Evolutionary conservation across 345 rosid genomes (phyloP).

Genomic region (Moringa oleifera): DNA sequence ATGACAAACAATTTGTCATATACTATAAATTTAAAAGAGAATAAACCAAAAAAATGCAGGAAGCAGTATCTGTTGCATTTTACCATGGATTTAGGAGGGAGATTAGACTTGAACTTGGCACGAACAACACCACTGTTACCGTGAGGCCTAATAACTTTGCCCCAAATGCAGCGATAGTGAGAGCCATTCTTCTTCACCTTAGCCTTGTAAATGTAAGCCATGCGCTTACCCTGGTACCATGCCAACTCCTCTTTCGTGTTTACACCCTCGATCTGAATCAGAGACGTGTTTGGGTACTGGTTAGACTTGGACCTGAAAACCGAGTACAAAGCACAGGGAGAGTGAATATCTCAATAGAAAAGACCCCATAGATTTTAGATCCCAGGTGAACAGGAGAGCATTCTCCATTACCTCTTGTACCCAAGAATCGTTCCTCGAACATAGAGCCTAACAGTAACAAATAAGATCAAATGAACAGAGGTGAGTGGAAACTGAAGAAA

Average conservation of each 20-base stretch:
- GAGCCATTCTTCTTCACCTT: slow-evolving; percentile 47
- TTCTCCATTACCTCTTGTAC: slow-evolving; percentile 26
- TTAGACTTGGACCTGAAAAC: slow-evolving; percentile 57
- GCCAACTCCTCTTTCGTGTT: slow-evolving; percentile 47
- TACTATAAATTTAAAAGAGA: slow-evolving; percentile 2
- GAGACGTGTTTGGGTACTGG: slow-evolving; percentile 64
- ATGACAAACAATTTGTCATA: too few relatives aligned
- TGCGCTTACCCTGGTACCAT: slow-evolving; percentile 52
- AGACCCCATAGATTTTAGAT: neutral
- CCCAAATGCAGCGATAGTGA: slow-evolving; percentile 62
- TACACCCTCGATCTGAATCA: slow-evolving; percentile 66
- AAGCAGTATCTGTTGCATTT: neutral
- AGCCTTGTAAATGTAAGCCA: slow-evolving; percentile 60
- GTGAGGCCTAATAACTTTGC: slow-evolving; percentile 61
- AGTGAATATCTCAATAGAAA: slow-evolving; percentile 6
- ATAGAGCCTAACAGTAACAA: slow-evolving; percentile 26
- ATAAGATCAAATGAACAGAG: neutral
- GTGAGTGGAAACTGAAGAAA: neutral
- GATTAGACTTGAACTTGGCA: slow-evolving; percentile 62
- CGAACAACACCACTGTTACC: slow-evolving; percentile 72
- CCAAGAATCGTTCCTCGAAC: slow-evolving; percentile 31
- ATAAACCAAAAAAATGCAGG: neutral
- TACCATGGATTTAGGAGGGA: slow-evolving; percentile 74
- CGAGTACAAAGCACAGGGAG: neutral
- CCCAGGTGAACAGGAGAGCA: neutral